These are phyloP conservation scores for Dictyostelium firmibasis DNA, from an alignment of 78 protist genomes.

Conservation along the genomic window DNA sequence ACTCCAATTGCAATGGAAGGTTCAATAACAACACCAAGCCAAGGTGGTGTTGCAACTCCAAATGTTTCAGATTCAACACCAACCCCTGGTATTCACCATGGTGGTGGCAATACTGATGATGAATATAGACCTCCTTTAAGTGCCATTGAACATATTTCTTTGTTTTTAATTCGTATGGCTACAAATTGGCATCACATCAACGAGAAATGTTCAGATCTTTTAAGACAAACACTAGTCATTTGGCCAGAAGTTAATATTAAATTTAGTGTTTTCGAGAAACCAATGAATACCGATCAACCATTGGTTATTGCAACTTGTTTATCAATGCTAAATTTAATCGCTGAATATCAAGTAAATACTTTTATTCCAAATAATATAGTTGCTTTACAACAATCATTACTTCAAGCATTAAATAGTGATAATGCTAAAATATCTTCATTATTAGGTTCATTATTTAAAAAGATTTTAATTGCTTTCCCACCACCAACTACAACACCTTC, in stretches of 20 bases:
- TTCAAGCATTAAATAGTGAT: conserved; percentile 35
- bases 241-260: conserved; percentile 86
- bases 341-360: conserved; percentile 19
- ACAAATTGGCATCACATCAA: neutral
- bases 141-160: conserved; percentile 38
- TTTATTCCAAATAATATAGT: conserved; percentile 12
- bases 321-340: conserved; percentile 55
- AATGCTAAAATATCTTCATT: conserved; percentile 45
- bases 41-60: conserved; percentile 5
- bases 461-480: conserved; percentile 33
- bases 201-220: conserved; percentile 47
- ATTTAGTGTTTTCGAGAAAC: conserved; percentile 71
- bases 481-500: neutral
- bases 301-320: conserved; percentile 52
- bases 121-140: conserved; percentile 22
- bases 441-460: conserved; percentile 18
- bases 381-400: neutral
- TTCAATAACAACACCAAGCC: conserved; percentile 41
- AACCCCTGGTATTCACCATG: neutral
- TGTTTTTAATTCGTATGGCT: conserved; percentile 34
- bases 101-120: conserved; percentile 9
- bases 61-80: neutral
- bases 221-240: conserved; percentile 19
- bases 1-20: conserved; percentile 43
- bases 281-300: conserved; percentile 31